These are phyloP conservation scores for Helotiales sp. DNA, from an alignment of 2,329 filamentous ascomycete species.

Conservation along the genomic window DNA sequence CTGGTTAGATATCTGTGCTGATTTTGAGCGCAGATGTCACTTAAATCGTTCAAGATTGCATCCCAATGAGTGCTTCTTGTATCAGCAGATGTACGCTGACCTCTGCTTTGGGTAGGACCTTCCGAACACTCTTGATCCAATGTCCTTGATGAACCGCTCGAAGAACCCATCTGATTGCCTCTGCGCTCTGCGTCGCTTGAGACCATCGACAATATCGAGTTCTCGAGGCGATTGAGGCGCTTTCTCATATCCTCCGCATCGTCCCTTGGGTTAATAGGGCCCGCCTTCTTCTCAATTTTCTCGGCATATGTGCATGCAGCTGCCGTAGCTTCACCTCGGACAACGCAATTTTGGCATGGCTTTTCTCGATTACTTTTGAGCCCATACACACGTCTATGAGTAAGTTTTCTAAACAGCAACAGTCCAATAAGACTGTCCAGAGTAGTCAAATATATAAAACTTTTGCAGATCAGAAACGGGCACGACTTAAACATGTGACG, in stretches of 20 bases:
- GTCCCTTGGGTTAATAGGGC: constrained; percentile 7
- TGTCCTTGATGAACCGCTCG: neutral
- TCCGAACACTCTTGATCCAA: neutral
- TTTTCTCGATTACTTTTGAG: constrained; percentile 53
- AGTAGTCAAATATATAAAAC: no score
- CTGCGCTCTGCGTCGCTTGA: constrained; percentile 11
- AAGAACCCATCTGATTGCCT: neutral
- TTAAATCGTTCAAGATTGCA: constrained; percentile 58
- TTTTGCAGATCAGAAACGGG: no score
- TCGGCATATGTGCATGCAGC: constrained; percentile 50
- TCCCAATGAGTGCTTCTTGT: constrained; percentile 56
- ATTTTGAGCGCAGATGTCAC: constrained; percentile 28
- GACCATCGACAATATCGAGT: constrained; percentile 56
- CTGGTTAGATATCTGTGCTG: no score
- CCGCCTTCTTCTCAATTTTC: constrained; percentile 42
- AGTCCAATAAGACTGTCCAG: no score
- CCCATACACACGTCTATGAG: constrained; percentile 12
- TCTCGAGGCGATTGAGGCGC: constrained; percentile 53
- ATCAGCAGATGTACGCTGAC: constrained; percentile 19
- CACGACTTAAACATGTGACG: no score
- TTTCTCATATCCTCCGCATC: constrained; percentile 49
- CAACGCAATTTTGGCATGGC: constrained; percentile 53
- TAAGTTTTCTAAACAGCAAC: no score
- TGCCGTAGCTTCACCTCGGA: constrained; percentile 44
- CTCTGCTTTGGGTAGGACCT: constrained; percentile 8